Conservation (phyloP, 495 filamentous ascomycete genomes). For the Daldinia vernicosa region DNA sequence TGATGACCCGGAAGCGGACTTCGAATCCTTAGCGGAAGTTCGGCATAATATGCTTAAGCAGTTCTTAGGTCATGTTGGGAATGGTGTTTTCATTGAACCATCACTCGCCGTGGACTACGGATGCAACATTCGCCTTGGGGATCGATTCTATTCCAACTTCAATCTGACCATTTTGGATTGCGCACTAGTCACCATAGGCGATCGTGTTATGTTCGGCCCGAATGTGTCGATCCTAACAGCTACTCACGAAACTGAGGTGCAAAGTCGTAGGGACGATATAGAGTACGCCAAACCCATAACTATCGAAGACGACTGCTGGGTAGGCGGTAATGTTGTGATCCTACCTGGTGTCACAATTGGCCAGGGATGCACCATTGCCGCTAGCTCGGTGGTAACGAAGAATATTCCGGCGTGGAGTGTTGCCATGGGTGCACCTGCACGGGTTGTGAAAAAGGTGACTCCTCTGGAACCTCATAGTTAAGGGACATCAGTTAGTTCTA, state of each 20-base stretch:
- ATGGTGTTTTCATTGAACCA: constrained; percentile 60
- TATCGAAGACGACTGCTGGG: constrained; percentile 89
- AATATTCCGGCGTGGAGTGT: constrained; percentile 51
- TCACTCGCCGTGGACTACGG: constrained; percentile 65
- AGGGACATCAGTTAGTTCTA: too few relatives aligned
- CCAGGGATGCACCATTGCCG: constrained; percentile 72
- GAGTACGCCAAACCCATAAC: constrained; percentile 78
- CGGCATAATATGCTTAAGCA: constrained; percentile 52
- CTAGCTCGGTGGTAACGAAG: constrained; percentile 91
- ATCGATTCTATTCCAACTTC: constrained; percentile 76
- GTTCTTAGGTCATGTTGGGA: constrained; percentile 56
- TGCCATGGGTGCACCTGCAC: constrained; percentile 40
- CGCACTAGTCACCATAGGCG: constrained; percentile 77
- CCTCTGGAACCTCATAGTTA: constrained; percentile 10
- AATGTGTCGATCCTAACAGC: constrained; percentile 78
- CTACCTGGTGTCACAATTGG: constrained; percentile 84
- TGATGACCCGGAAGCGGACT: constrained; percentile 47
- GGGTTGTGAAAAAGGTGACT: constrained; percentile 42
- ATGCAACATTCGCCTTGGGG: constrained; percentile 61
- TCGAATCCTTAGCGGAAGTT: constrained; percentile 48
- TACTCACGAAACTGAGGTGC: constrained; percentile 77
- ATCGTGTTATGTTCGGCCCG: constrained; percentile 81
- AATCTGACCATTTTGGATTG: constrained; percentile 82
- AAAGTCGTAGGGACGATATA: constrained; percentile 78
- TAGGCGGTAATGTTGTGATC: constrained; percentile 80